phyloP scores from a whole-genome alignment of 257 asterid species.

The Rehmannia glutinosa region DNA sequence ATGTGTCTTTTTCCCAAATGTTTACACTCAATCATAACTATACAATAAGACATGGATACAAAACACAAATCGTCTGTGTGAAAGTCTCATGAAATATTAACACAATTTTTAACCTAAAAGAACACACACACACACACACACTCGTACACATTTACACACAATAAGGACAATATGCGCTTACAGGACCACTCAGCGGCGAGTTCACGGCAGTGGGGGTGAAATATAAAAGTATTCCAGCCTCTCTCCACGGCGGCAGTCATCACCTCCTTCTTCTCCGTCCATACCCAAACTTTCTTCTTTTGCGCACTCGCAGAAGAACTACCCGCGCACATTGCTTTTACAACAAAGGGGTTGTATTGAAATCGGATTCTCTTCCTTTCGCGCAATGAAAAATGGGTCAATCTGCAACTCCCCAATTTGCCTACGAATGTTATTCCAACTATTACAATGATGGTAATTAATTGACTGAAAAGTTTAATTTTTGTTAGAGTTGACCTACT shows the following conservation, averaged over 20 bases:
- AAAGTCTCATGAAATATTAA: neutral
- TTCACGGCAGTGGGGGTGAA: constrained; percentile 42
- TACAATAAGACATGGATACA: too few species aligned
- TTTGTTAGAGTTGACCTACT: too few species aligned
- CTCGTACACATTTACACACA: neutral
- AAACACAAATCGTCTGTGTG: neutral
- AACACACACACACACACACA: neutral
- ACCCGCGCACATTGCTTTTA: constrained; percentile 20
- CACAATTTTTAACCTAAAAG: neutral
- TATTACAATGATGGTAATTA: constrained; percentile 7
- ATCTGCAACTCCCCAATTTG: constrained; percentile 34
- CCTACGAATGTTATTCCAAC: constrained; percentile 30
- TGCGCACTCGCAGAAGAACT: constrained; percentile 8
- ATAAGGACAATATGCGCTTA: constrained; percentile 24
- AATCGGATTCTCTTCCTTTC: constrained; percentile 10
- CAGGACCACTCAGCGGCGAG: constrained; percentile 80
- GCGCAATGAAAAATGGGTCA: constrained; percentile 15
- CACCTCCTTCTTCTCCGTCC: constrained; percentile 82
- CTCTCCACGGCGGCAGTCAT: constrained; percentile 92
- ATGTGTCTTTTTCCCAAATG: too few species aligned
- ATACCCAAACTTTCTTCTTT: constrained; percentile 74
- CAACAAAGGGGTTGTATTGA: neutral
- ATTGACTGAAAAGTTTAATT: constrained; percentile 6
- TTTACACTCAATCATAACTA: too few species aligned
- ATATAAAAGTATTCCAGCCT: constrained; percentile 80